A percentile compares a stretch with the other conserved stretches of the same genome.
Evolutionary conservation across 2,329 filamentous ascomycete genomes (phyloP).

Genomic region (Nemania bipapillata): DNA sequence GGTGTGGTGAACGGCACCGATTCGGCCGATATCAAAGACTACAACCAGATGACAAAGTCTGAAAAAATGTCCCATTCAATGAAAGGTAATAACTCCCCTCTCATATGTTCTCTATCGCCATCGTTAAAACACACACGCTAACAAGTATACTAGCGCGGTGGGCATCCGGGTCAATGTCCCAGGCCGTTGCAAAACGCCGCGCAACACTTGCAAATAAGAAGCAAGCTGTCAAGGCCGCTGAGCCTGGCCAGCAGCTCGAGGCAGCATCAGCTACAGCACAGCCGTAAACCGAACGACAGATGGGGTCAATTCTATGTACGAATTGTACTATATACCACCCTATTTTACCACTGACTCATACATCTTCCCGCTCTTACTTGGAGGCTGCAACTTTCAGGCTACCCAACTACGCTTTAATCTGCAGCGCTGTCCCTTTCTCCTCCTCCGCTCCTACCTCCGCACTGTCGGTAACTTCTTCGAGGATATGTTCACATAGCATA

Average conservation of each 20-base stretch:
- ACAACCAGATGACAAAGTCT: conserved; percentile 70
- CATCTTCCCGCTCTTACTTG: too few relatives aligned
- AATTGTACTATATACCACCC: conserved; percentile 7
- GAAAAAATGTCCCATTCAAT: conserved; percentile 74
- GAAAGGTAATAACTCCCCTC: conserved; percentile 63
- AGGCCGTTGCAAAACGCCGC: conserved; percentile 69
- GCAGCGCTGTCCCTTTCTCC: too few relatives aligned
- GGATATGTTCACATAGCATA: too few relatives aligned
- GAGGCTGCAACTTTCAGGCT: too few relatives aligned
- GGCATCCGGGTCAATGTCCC: conserved; percentile 69
- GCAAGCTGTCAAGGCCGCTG: conserved; percentile 53
- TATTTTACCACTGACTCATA: background rate
- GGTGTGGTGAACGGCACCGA: conserved; percentile 51
- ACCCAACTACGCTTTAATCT: too few relatives aligned
- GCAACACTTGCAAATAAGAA: conserved; percentile 70
- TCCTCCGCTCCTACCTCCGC: too few relatives aligned
- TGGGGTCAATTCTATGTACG: background rate
- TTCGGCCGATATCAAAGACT: conserved; percentile 61
- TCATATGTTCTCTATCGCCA: background rate
- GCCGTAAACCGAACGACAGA: conserved; percentile 8
- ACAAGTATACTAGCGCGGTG: conserved; percentile 61
- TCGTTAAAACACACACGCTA: conserved; percentile 22
- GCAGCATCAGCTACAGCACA: conserved; percentile 18
- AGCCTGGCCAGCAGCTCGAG: conserved; percentile 34
- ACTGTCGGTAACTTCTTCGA: too few relatives aligned